phyloP scores from a whole-genome alignment of 2,329 filamentous ascomycete genomes.

The Claviceps spartinae region DNA sequence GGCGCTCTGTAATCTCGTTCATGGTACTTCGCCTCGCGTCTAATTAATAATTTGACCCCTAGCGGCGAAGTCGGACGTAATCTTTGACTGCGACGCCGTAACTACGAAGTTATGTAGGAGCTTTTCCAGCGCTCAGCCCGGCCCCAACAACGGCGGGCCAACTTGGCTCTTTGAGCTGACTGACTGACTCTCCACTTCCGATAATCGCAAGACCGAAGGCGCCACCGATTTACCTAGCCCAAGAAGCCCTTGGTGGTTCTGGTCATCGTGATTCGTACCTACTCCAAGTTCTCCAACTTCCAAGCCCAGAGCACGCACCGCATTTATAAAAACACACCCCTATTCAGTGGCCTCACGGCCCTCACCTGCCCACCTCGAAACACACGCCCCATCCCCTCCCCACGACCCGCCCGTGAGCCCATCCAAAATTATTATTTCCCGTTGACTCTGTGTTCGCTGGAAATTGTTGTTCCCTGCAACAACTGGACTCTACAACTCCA shows the following conservation, averaged over 20 bases:
- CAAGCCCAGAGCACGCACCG: constrained; percentile 11
- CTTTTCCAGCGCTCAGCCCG: constrained; percentile 1
- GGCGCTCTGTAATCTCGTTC: too few relatives aligned
- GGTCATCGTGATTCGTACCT: too few relatives aligned
- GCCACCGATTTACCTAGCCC: constrained; percentile 16
- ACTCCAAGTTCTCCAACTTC: constrained; percentile 9
- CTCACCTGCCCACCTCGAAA: constrained; percentile 1
- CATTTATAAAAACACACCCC: constrained; percentile 11
- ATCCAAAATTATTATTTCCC: constrained; percentile 30
- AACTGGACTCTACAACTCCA: constrained; percentile 3
- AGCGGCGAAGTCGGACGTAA: not conserved
- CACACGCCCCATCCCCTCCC: constrained; percentile 8
- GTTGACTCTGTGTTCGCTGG: constrained; percentile 13
- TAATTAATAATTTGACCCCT: too few relatives aligned
- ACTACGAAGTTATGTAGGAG: not conserved
- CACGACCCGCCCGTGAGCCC: constrained; percentile 6
- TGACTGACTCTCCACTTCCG: constrained; percentile 10
- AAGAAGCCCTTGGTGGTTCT: not conserved
- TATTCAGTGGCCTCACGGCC: not conserved
- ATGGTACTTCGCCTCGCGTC: too few relatives aligned
- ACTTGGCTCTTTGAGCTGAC: not conserved
- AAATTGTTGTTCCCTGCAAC: constrained; percentile 6
- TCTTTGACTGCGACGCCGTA: not conserved
- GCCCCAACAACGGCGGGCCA: constrained; percentile 4
- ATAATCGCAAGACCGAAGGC: constrained; percentile 19